Evolutionary conservation across 768 basidiomycete genomes (phyloP), one percentile per base, ranked within the genome.

Genomic region (Suillus decipiens): DNA sequence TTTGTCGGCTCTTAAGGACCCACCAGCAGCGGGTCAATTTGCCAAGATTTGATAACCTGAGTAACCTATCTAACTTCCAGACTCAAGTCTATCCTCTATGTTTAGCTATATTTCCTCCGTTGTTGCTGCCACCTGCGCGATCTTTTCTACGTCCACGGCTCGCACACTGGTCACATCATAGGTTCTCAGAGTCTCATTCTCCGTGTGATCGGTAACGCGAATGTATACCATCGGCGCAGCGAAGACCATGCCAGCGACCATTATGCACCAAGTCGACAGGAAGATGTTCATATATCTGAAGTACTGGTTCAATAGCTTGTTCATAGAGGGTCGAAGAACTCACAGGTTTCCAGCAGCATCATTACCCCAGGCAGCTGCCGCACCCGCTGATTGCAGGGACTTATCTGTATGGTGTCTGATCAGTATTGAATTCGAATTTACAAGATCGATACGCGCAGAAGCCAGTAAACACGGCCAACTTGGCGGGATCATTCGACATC

Each of bases 401-500:
- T 91, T 88, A 67, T 89, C 87, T 81, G 64, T 34, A 36, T 31
- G 19, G 3, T 55, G 57, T 22, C 24, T 57, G 11, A 50, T 19
- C 12, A 19, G 47, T 31, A 45, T 31, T 51, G 34, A n/a, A 50
- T 9, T 39, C 14, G 36, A 34, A 33, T 37, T n/a, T 34, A 54
- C 14, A 58, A 41, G 28, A 57, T 60, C 28, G n/a, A 65, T 5
- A 81, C 86, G 65, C 70, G 90, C 89, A 92, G 69, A 92, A 88
- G 47, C 91, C 90, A 22, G 86, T 77, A 69, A 91, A 86, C 86
- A 60, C 90, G 89, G 82, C 90, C 24, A 93, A 81, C 72, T 89
- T 89, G 3, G 81, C 83, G 8, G 88, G 87, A 70, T 91, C 86
- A 67, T 92, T 90, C 24, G 88, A 89, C 86, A 93, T 89, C 8